Base-by-base conservation (phyloP, 2,329 filamentous ascomycete species). In the Macrophomina phaseolina region DNA sequence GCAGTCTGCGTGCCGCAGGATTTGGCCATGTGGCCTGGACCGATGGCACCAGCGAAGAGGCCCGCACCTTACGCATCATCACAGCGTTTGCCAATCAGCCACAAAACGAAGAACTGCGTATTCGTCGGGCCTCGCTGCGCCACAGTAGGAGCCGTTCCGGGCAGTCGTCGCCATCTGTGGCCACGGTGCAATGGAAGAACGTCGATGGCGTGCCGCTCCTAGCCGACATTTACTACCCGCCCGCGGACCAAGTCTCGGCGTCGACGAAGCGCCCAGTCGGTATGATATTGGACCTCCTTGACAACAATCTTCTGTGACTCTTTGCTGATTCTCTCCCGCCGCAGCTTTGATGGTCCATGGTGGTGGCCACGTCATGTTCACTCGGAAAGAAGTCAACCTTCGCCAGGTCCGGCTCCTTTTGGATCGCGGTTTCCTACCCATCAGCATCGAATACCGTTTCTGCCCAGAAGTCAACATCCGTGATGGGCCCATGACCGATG, bases 361-460 rank as follows among this genome's bases (percentile, higher is more conserved):
- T 4, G 81, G 80, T 12, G 76, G 80, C 6, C 75, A 81, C 63
- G 67, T 82, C 1, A 75, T 77, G 62, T 71, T 80, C 6, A 77
- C 75, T 0, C 72, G 78, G 7, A 75, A 75, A 36, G 79, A 77
- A 8, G 68, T 82, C 9, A 71, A 76, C 1, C 72, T 74, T 1
- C 53, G 66, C 4, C 82, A 84, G 64, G 79, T 73, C 0, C 61
- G 70, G 8, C 64, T 72, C 1, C 73, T 85, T 0, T 72, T 84
- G 2, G 51, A 55, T 9, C 8, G 6, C 4, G 80, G 81, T 0
- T 76, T 84, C 53, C 69, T 84, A 2, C 81, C 83, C 0, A 71
- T 85, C 11, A 82, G 79, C 66, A 58, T 84, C 0, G 83, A 85
- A 68, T 83, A 85, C 67, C 73, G 82, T 0, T 77, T 85, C 1